Percentiles rank a stretch among this genome's conserved stretches.
Evolutionary conservation across 805 yeast genomes (phyloP).

Genomic region (Lipomyces yamanashiensis): DNA sequence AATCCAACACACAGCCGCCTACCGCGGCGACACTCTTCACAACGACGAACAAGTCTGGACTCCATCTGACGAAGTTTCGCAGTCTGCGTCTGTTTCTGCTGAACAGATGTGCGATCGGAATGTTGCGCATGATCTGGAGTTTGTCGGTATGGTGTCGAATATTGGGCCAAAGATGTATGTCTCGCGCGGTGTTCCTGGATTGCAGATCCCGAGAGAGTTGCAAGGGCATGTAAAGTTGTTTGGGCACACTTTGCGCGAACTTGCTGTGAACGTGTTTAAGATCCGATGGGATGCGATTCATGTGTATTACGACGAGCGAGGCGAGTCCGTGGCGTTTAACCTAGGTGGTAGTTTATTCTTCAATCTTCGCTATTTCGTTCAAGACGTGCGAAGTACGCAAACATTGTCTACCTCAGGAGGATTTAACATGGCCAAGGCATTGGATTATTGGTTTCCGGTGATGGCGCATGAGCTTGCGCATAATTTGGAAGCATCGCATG

Average conservation of each 20-base stretch:
- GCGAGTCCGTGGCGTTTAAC: conserved; percentile 48
- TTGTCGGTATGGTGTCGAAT: conserved; percentile 15
- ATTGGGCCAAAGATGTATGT: conserved; percentile 28
- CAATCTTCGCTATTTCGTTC: conserved; percentile 43
- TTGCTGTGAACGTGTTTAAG: conserved; percentile 36
- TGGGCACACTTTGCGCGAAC: conserved; percentile 21
- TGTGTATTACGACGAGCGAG: conserved; percentile 40
- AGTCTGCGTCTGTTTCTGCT: conserved; percentile 21
- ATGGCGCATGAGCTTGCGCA: conserved; percentile 51
- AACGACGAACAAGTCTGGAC: conserved; percentile 21
- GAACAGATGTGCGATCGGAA: conserved; percentile 31
- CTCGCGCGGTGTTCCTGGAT: conserved; percentile 17
- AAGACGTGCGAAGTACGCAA: conserved; percentile 25
- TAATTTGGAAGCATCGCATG: conserved; percentile 46
- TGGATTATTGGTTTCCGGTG: conserved; percentile 48
- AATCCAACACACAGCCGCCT: conserved; percentile 28
- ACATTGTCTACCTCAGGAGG: conserved; percentile 7
- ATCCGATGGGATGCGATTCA: conserved; percentile 40
- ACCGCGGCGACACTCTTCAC: conserved; percentile 9
- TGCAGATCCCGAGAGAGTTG: conserved; percentile 17
- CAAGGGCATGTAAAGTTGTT: conserved; percentile 22
- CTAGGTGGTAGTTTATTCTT: conserved; percentile 47
- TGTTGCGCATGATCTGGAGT: conserved; percentile 31
- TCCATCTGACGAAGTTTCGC: conserved; percentile 23
- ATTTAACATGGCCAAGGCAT: conserved; percentile 26